Evolutionary conservation across 1,139 yeast genomes (phyloP), one percentile per base, ranked within the genome.

Genomic region (Ashbya aceris): DNA sequence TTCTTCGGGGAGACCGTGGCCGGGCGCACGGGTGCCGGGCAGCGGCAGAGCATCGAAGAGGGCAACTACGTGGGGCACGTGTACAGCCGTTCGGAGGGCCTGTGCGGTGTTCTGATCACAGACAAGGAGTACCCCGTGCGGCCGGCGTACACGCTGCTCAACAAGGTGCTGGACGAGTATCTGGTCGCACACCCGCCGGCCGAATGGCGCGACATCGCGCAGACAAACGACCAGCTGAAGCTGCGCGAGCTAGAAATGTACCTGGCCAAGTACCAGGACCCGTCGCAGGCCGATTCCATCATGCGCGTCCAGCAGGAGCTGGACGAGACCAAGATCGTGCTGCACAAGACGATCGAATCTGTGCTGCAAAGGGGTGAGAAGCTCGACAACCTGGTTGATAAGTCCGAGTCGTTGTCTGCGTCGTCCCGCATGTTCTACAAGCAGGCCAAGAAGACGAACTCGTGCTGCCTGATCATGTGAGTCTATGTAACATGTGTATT

Each of bases 301-400:
- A 82, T 91, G 95, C 84, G 83, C 65, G 98, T 91, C 30, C 98
- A 93, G 69, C 95, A 87, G 61, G 98, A 91, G 65, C 75, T 91
- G 56, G 98, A 93, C 65, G 98, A 93, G 61, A 91, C 98, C 35
- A 93, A 91, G 72, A 86, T 89, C 55, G 96, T 89, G 33, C 71
- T 91, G 58, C 97, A 91, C 67, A 87, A 91, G 69, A 87, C 97
- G 38, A 91, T 91, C 54, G 97, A 93, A 64, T 76, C 83, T 49
- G 96, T 93, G 13, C 73, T 91, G 56, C 95, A 86, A 62, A 79
- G 99, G 62, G 98, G 98, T 38, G 99, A 91, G 66, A 87, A 87
- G 61, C 74, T 91, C 58, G 98, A 91, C 61, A 76, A 93, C 40
- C 72, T 91, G 58, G 98, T 91, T 34, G 96, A 89, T 62, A 91